Conservation (phyloP, 2,329 filamentous ascomycete genomes). For the Chalaropsis ovoidea region DNA sequence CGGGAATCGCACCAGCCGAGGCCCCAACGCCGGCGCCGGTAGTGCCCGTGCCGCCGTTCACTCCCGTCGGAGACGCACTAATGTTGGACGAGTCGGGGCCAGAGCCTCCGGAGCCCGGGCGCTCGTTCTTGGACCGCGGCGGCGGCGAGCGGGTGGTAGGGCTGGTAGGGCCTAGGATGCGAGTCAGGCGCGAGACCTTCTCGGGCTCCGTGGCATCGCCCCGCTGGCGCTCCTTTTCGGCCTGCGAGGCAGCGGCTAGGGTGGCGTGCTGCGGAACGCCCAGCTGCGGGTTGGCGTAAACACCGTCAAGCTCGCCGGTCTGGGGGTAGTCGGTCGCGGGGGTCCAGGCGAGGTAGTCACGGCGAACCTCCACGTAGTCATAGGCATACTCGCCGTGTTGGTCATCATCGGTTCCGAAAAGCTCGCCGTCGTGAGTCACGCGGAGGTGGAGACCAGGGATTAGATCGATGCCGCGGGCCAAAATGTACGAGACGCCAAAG, state of each 20-base stretch:
- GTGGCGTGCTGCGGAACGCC: slow-evolving; percentile 57
- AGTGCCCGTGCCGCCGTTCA: not conserved
- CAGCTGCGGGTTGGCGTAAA: slow-evolving; percentile 54
- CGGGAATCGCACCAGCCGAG: slow-evolving; percentile 9
- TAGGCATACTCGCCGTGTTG: slow-evolving; percentile 85
- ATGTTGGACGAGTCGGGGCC: not conserved
- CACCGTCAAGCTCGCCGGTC: slow-evolving; percentile 39
- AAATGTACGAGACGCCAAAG: slow-evolving; percentile 61
- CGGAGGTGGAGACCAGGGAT: slow-evolving; percentile 70
- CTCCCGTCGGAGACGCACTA: slow-evolving; percentile 7
- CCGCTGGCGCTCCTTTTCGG: slow-evolving; percentile 26
- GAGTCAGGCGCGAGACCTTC: slow-evolving; percentile 29
- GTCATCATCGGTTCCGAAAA: slow-evolving; percentile 81
- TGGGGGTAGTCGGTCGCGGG: slow-evolving; percentile 40
- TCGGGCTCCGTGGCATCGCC: slow-evolving; percentile 15
- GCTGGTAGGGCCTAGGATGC: slow-evolving; percentile 20
- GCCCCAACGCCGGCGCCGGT: slow-evolving; percentile 8
- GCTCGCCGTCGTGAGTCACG: slow-evolving; percentile 69
- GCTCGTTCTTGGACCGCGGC: slow-evolving; percentile 13
- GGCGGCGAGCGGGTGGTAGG: not conserved
- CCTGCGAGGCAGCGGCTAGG: slow-evolving; percentile 32
- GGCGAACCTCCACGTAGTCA: slow-evolving; percentile 80
- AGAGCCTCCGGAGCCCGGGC: slow-evolving; percentile 8
- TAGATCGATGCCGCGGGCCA: slow-evolving; percentile 65
- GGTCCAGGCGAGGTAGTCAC: slow-evolving; percentile 82